Base-by-base conservation (phyloP, 2,329 filamentous ascomycete species). In the Pseudogymnoascus sp. region DNA sequence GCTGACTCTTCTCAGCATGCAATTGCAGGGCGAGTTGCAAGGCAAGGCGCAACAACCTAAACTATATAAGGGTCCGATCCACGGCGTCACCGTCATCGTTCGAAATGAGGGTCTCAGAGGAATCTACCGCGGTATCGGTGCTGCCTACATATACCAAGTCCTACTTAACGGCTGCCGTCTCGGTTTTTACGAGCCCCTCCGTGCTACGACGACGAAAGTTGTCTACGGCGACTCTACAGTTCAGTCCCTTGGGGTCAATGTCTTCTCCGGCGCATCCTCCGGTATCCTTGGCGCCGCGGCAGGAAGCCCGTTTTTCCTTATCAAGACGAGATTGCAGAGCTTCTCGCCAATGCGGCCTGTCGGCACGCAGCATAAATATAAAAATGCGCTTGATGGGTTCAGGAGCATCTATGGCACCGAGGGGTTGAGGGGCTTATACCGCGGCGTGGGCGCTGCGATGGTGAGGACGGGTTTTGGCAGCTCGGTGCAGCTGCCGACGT, bases 111-210 rank as follows among this genome's bases (percentile, higher is more conserved):
- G 95, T 8, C 72, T 95, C 19, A 82, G 83, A 65, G 93, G 93
- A 62, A 84, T 98, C 68, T 90, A 98, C 77, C 87, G 93, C 66
- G 95, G 95, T 63, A 83, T 99, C 65, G 90, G 91, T 21, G 93
- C 90, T 74, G 95, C 95, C 70, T 99, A 98, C 77, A 82, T 96
- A 74, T 99, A 99, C 79, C 95, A 99, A 79, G 86, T 98, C 73
- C 85, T 96, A 62, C 87, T 99, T 72, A 99, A 99, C 76, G 95
- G 95, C 72, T 99, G 93, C 78, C 91, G 95, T 63, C 81, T 99
- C 63, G 93, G 95, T 67, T 97, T 99, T 82, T 99, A 99, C 81
- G 95, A 99, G 75, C 95, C 95, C 4, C 85, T 98, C 78, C 91
- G 95, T 73, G 82, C 85, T 60, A 82, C 80, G 21, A 75, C 96